Evolutionary conservation across 1,284 basidiomycete species (phyloP), one percentile per base, ranked within the genome.

Genomic region (Ustilago nuda): DNA sequence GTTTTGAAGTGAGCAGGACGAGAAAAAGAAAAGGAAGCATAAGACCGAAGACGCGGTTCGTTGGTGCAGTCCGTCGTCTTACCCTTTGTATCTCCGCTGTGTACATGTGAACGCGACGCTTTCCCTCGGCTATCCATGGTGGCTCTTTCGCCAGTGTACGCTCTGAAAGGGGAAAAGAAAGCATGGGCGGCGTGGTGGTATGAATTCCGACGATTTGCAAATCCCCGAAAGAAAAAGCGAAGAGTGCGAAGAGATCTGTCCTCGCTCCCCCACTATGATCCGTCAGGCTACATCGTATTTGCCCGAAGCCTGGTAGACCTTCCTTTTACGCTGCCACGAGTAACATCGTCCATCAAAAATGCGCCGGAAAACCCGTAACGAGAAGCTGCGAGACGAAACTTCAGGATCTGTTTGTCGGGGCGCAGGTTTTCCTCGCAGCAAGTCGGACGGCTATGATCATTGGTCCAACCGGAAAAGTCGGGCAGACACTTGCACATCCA

Each of bases 51-150:
- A 19, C 52, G 27, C 36, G 17, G 45, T 50, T 58, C 43, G n/a
- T 19, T 45, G n/a, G 43, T 19, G 43, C 43, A 11, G 39, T 23
- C 46, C 6, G 33, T 58, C 57, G 19, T 41, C 57, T 59, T 59
- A 59, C 57, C 35, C 2, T 9, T 59, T 59, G 13, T 35, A 30
- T 51, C 57, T 59, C 57, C 46, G 57, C 57, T 11, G 33, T 37
- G 57, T 50, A 19, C 57, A 59, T 59, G 57, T 51, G 57, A 59
- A 51, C 57, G 37, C 37, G 39, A 27, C 48, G 12, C 27, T 41
- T 37, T 50, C 27, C 27, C 48, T 50, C 57, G 57, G 57, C 48
- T 59, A 59, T 30, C 8, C 57, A 23, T 35, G 57, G 46, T 43
- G 37, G n/a, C 23, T 27, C 15, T 43, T 37, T 50, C 30, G 27